Base-by-base conservation (phyloP, 192 early-diverging fungal genomes). In the Allomyces javanicus region DNA sequence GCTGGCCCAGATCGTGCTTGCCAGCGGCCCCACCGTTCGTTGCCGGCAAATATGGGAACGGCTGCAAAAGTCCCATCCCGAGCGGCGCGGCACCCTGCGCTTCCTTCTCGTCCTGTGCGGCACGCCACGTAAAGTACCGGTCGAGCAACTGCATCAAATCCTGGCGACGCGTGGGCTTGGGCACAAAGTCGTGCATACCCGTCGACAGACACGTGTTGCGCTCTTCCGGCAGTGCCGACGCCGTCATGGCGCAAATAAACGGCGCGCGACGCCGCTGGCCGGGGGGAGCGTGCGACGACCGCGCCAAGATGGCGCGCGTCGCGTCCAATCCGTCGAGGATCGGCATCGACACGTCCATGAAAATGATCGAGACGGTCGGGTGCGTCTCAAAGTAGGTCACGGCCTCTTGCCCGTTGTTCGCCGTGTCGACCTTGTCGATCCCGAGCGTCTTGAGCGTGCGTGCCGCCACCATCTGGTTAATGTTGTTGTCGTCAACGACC, bases 301-400 rank as follows among this genome's bases (percentile, higher is more conserved):
- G 24, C 25, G 24, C 66, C 23, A 43, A 24, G 44, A 74, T 72
- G 22, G 44, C 25, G 23, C 68, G 63, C 23, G 71, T 72, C 0
- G 74, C 74, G 3, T 72, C 67, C 7, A 75, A 58, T 12, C 74
- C 74, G 62, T 75, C 74, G 66, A 75, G 66, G 24, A 70, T 64
- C 9, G 74, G 74, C 74, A 75, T 75, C 64, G 22, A 68, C 22
- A 75, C 64, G 63, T 75, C 74, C 71, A 73, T 66, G 61, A 73
- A 73, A 23, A 66, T 61, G 22, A 73, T 24, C 17, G 50, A 14
- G 0, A 58, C 50, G 50, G 1, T n/a, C 50, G 50, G 50, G 50
- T 58, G 12, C 17, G 50, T 58, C 50, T 58, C 50, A 58, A 58
- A 21, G 50, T 58, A 58, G 17, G 50, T n/a, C 50, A 58, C 50